Base-by-base conservation (phyloP, 2,329 filamentous ascomycete species). In the Hypomyces rosellus region DNA sequence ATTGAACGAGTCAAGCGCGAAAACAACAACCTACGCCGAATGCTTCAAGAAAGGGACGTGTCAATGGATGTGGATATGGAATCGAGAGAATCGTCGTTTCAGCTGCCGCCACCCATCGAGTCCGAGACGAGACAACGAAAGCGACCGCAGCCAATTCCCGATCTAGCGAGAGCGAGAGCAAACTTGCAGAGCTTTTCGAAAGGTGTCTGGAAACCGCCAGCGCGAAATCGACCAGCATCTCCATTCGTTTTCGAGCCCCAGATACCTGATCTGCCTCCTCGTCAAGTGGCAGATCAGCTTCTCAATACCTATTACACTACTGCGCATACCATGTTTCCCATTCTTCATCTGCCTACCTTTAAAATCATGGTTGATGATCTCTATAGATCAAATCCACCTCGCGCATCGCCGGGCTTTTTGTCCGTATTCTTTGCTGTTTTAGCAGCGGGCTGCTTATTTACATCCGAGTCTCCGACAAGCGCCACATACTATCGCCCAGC, bases 321-420 rank as follows among this genome's bases (percentile, higher is more conserved):
- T 6, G 75, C 89, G 20, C 92, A 97, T 64, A 79, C 83, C 33
- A 85, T 88, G 65, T 85, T 91, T 58, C 93, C 93, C 1, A 83
- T 96, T 40, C 62, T 97, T 9, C 89, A 97, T 66, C 95, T 91
- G 87, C 88, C 89, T 2, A 86, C 80, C 0, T 95, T 97, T 60
- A 76, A 85, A 59, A 76, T 80, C 44, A 80, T 86, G 46, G 86
- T 92, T 54, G 88, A 95, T 50, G 77, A 82, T 8, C 74, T 95
- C 6, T 96, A 96, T 67, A 79, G 80, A 49, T 80, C 82, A 4
- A 79, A 78, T 40, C 73, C 86, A 15, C 73, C 78, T 30, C 61
- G 61, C 11, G 74, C 81, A 6, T 74, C 85, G 0, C 76, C 82
- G 14, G 81, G 85, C 34, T 96, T 89, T 83, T 75, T 86, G 34